Evolutionary conservation across 192 early-diverging fungal species (phyloP).

Genomic region (Gigaspora rosea): DNA sequence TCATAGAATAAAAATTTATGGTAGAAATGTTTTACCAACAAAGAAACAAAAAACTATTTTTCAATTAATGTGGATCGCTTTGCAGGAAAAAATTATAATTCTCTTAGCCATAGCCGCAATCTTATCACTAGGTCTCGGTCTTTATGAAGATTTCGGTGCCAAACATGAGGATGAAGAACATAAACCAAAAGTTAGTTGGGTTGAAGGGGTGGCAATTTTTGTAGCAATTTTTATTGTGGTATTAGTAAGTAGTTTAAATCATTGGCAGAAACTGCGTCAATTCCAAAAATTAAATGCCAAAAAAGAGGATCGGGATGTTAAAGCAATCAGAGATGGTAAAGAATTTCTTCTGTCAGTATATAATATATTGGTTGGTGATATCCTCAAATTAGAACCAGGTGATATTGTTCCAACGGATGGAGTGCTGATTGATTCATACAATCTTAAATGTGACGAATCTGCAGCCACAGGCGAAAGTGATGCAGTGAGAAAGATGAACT

Average conservation of each 20-base stretch:
- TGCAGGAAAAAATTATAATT: conserved; percentile 84
- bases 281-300: conserved; percentile 85
- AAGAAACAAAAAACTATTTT: conserved; percentile 71
- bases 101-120: conserved; percentile 75
- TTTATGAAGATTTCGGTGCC: conserved; percentile 75
- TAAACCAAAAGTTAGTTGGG: conserved; percentile 71
- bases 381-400: conserved; percentile 84
- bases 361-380: conserved; percentile 89
- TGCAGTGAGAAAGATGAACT: conserved; percentile 76
- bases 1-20: conserved; percentile 62
- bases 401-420: conserved; percentile 94
- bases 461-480: conserved; percentile 95
- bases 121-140: conserved; percentile 75
- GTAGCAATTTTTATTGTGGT: conserved; percentile 80
- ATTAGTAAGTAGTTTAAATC: conserved; percentile 75
- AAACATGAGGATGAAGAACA: conserved; percentile 45
- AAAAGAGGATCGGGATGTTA: conserved; percentile 80
- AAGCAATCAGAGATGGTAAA: conserved; percentile 66
- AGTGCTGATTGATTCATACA: conserved; percentile 77
- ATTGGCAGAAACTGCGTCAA: conserved; percentile 85
- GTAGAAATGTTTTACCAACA: conserved; percentile 70
- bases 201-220: conserved; percentile 85
- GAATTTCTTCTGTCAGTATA: conserved; percentile 70
- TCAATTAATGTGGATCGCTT: conserved; percentile 76
- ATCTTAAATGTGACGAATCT: conserved; percentile 88